Evolutionary conservation across 495 filamentous ascomycete genomes (phyloP), one percentile per base, ranked within the genome.

Genomic region (Lophiotrema nucula): DNA sequence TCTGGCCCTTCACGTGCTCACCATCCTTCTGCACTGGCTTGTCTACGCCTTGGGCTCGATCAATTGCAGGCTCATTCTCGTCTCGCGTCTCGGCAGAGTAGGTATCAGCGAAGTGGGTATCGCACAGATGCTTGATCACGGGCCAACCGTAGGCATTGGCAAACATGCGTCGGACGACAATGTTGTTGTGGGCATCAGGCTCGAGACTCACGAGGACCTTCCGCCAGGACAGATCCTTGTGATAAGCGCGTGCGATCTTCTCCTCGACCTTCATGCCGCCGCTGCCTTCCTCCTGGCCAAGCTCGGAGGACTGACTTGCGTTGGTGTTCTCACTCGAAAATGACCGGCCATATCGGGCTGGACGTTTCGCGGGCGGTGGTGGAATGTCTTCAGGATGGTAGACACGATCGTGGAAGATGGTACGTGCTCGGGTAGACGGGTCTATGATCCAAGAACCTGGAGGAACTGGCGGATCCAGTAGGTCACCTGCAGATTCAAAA

Each of bases 121-220:
- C 91, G 41, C 92, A 88, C 1, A 97, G 74, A 69, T 98, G 93
- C 68, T 96, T 88, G 43, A 97, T 77, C 4, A 98, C 93, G 0
- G 92, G 92, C 93, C 93, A 98, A 2, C 93, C 93, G 66, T 96
- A 96, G 0, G 93, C 93, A 69, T 98, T 98, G 53, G 91, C 87
- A 63, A 98, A 97, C 83, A 88, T 92, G 26, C 93, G 84, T 23
- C 93, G 86, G 18, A 98, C 93, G 56, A 96, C 87, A 54, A 98
- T 92, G 69, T 98, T 98, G 72, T 98, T 98, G 71, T 98, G 93
- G 2, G 93, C 93, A 77, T 98, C 93, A 0, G 93, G 93, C 69
- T 98, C 93, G 8, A 98, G 79, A 39, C 92, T 83, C 19, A 97
- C 93, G 10, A 98, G 82, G 2, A 97, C 93, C 69, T 98, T 98